Evolutionary conservation across 805 yeast genomes (phyloP), one percentile per base, ranked within the genome.

Genomic region (Kazachstania psychrophila): DNA sequence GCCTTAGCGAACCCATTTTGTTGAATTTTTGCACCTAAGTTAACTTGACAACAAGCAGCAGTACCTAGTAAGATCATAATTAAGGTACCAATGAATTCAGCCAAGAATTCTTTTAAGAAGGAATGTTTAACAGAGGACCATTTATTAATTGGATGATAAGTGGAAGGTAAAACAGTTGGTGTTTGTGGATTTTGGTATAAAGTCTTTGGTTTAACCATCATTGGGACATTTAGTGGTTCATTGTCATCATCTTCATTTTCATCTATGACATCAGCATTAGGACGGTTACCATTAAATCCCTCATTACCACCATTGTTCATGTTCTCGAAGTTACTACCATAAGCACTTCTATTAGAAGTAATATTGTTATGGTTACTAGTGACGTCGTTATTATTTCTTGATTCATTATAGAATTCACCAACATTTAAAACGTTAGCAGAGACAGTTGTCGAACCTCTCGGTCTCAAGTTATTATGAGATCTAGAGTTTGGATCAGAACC

Each of bases 41-140:
- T 48, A 20, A 51, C 58, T 53, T 73, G 78, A 28, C 72, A 69
- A 32, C 64, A 66, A 24, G 66, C 69, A 30, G 74, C 73, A 42
- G 62, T 66, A 44, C 78, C 78, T 30, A 66, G 59, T 38, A 64
- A 41, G 14, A 70, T 60, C 48, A 73, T 47, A 4, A 70, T 52
- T 54, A 69, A 46, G 4, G 73, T 66, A 15, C 77, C 78, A 34
- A 71, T 48, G 46, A 70, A 70, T 52, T 72, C 78, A 15, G 77
- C 75, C 25, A 70, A 43, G 33, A 66, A 66, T 43, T 70, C 75
- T 44, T 73, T 65, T 35, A 60, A 47, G 32, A 55, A 50, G 2
- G 42, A 35, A 39, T 61, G 59, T 37, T 64, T 61, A 7, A 61
- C 33, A 16, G 54, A 45, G 2, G 63, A 56, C 65, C 66, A 61